Evolutionary conservation across 768 basidiomycete species (phyloP).

Genomic region (Xerocomellus chrysenteron): DNA sequence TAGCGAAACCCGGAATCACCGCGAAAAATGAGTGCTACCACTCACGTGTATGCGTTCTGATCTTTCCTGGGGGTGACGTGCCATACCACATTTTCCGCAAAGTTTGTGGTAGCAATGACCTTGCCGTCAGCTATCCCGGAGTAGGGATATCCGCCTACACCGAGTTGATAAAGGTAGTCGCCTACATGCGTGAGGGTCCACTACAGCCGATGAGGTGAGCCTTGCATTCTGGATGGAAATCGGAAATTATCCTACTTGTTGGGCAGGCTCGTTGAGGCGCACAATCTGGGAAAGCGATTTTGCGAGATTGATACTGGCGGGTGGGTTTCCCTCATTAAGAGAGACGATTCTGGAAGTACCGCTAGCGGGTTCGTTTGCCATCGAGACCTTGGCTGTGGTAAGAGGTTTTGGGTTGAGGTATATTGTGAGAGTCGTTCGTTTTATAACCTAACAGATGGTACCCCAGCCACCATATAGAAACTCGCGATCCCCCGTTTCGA

Average conservation of each 20-base stretch:
- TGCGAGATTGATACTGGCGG: neutral
- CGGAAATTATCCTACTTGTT: neutral
- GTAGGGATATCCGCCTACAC: no score
- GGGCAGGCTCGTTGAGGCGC: neutral
- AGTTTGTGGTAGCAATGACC: no score
- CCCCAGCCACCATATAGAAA: no score
- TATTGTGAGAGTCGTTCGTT: neutral
- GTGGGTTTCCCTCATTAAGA: neutral
- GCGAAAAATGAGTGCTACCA: no score
- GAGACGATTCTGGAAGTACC: neutral
- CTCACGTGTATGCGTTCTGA: no score
- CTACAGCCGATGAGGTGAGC: neutral
- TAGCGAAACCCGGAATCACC: no score
- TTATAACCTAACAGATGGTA: neutral
- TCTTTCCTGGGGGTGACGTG: no score
- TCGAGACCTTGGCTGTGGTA: neutral
- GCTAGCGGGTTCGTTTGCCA: neutral
- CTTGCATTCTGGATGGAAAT: neutral
- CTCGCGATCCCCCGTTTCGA: no score
- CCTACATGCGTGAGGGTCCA: no score
- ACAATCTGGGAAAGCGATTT: neutral
- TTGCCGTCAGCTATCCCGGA: no score
- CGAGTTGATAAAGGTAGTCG: no score
- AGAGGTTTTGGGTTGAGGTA: neutral
- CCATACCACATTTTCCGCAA: no score